Evolutionary conservation across 2,329 filamentous ascomycete species (phyloP), one percentile per base, ranked within the genome.

Genomic region (Apiospora phragmitis): DNA sequence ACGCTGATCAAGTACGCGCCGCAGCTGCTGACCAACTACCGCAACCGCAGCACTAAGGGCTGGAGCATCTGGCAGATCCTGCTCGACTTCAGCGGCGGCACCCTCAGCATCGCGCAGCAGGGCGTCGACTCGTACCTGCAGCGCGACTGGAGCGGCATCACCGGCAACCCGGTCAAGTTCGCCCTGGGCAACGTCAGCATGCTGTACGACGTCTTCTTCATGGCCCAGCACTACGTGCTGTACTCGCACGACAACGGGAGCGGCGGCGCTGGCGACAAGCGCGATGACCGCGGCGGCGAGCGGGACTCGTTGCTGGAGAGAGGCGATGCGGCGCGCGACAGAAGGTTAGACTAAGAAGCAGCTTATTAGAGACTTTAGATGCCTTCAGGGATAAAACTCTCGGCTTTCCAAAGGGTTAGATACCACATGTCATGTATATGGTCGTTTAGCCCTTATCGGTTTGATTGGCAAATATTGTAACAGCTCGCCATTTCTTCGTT

Each of bases 1-100:
- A 97, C 95, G 0, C 84, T 98, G 35, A 88, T 97, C 82, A 99
- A 99, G 83, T 98, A 98, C 82, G 91, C 94, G 65, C 96, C 96
- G 6, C 94, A 97, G 85, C 90, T 93, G 47, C 86, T 92, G 77
- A 87, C 92, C 75, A 98, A 98, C 84, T 94, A 92, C 80, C 90
- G 91, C 76, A 94, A 95, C 77, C 89, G 92, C 79, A 97, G 93
- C 70, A 98, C 96, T 0, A 83, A 88, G 26, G 96, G 96, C 47
- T 98, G 95, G 94, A 92, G 90, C 76, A 98, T 98, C 74, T 84
- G 84, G 72, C 92, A 94, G 79, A 95, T 98, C 76, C 83, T 97
- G 65, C 86, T 98, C 12, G 96, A 98, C 79, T 87, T 97, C 71
- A 84, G 86, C 1, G 96, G 96, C 47, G 94, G 95, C 45, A 79